phyloP scores from a whole-genome alignment of 2,329 filamentous ascomycete species.

The Neonectria coccinea region DNA sequence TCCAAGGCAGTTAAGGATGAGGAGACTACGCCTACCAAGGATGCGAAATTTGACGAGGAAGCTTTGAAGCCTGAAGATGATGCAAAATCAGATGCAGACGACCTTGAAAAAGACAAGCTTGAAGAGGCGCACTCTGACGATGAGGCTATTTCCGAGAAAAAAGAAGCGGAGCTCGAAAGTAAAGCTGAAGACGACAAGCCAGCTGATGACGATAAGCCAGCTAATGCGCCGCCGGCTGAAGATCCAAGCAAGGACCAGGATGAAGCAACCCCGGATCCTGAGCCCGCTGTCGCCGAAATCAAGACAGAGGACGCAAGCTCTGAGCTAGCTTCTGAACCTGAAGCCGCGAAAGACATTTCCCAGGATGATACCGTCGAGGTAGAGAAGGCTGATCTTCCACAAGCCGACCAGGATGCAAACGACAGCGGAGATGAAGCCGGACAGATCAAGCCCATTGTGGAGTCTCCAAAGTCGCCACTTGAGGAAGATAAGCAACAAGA shows the following conservation, averaged over 20 bases:
- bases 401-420: conserved; percentile 8
- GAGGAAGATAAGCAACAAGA: conserved; percentile 17
- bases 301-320: conserved; percentile 6
- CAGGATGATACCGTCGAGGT: conserved; percentile 2
- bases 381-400: conserved; percentile 4
- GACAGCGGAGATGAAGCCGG: neutral
- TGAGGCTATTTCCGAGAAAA: conserved; percentile 1
- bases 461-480: conserved; percentile 13
- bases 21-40: conserved; percentile 2
- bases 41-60: conserved; percentile 7
- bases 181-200: conserved; percentile 12
- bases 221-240: neutral
- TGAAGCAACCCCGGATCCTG: conserved; percentile 14
- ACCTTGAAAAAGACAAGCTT: conserved; percentile 7
- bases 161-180: conserved; percentile 8
- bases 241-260: conserved; percentile 8
- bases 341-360: conserved; percentile 11
- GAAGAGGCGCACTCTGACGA: neutral
- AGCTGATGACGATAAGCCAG: conserved; percentile 6
- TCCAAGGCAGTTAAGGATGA: neutral
- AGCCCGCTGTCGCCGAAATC: neutral
- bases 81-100: conserved; percentile 14
- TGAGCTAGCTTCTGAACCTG: neutral
- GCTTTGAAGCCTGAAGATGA: conserved; percentile 4
- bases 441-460: conserved; percentile 13